A percentile compares a stretch with the other conserved stretches of the same genome.
These are phyloP conservation scores for Penicillium sp. DNA, from an alignment of 2,329 filamentous ascomycete species.

Conservation along the genomic window DNA sequence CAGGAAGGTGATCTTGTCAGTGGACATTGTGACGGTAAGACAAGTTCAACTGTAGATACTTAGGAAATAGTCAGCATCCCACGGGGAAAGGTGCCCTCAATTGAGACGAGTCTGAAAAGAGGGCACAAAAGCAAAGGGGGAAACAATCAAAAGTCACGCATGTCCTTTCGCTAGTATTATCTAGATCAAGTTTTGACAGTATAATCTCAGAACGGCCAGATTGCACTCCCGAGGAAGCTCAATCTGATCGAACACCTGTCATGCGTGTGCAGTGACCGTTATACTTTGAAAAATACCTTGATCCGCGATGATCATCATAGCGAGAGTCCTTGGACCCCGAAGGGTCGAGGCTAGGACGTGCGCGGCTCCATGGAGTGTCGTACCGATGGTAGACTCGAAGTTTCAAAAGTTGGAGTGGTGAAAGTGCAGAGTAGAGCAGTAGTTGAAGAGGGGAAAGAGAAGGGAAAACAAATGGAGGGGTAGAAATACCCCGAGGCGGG, in stretches of 20 bases:
- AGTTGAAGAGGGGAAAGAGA: constrained; percentile 6
- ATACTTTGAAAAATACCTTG: constrained; percentile 44
- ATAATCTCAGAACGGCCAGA: constrained; percentile 63
- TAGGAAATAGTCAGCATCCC: constrained; percentile 30
- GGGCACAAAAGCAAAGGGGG: constrained; percentile 22
- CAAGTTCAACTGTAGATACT: constrained; percentile 29
- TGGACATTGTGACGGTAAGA: constrained; percentile 58
- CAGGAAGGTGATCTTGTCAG: constrained; percentile 79
- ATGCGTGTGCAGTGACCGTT: constrained; percentile 40
- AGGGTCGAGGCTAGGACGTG: constrained; percentile 20
- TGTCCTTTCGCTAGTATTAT: constrained; percentile 85
- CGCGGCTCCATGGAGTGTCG: constrained; percentile 30
- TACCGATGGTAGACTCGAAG: constrained; percentile 23
- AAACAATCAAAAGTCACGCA: constrained; percentile 60
- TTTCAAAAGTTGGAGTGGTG: not conserved
- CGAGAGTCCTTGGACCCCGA: constrained; percentile 10
- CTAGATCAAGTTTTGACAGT: constrained; percentile 81
- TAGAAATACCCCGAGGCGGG: constrained; percentile 14
- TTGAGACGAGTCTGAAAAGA: constrained; percentile 8
- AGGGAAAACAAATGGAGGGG: constrained; percentile 13
- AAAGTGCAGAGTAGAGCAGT: not conserved
- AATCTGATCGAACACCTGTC: constrained; percentile 40
- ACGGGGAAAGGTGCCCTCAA: constrained; percentile 13
- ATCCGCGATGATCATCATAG: constrained; percentile 33
- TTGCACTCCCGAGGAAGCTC: constrained; percentile 2